Percentiles rank a stretch among this genome's conserved stretches.
phyloP scores from a whole-genome alignment of 2,329 filamentous ascomycete species.

The Fusarium nanum region DNA sequence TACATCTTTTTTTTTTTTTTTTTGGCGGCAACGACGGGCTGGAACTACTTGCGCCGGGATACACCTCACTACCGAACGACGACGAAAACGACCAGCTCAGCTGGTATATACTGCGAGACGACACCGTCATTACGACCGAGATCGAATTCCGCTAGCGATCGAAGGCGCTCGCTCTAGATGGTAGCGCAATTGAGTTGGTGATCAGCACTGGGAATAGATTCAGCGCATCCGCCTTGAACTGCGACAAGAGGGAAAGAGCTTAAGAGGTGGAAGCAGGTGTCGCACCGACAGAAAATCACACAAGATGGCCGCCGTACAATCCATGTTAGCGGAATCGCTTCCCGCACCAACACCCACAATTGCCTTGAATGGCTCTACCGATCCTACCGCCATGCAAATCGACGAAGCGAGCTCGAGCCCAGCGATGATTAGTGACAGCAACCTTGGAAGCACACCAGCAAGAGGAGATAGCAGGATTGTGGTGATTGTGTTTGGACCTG shows the following conservation, averaged over 20 bases:
- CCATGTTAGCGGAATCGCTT: slow-evolving; percentile 51
- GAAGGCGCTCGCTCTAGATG: slow-evolving; percentile 14
- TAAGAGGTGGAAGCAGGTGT: slow-evolving; percentile 21
- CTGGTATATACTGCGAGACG: slow-evolving; percentile 5
- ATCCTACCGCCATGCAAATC: slow-evolving; percentile 48
- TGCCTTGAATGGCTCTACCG: slow-evolving; percentile 43
- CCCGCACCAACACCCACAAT: slow-evolving; percentile 44
- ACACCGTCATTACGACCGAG: background rate
- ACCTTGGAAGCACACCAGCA: slow-evolving; percentile 60
- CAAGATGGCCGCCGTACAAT: slow-evolving; percentile 56
- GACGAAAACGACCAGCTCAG: background rate
- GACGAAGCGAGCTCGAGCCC: slow-evolving; percentile 53
- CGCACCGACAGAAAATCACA: background rate
- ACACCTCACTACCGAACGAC: slow-evolving; percentile 2
- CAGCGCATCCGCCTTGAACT: slow-evolving; percentile 1
- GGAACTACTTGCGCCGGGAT: slow-evolving; percentile 11
- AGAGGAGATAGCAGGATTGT: slow-evolving; percentile 69
- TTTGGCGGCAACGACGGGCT: background rate
- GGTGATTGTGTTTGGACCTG: slow-evolving; percentile 75
- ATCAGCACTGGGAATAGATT: slow-evolving; percentile 22
- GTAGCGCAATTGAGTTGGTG: slow-evolving; percentile 26
- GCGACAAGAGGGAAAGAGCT: slow-evolving; percentile 9
- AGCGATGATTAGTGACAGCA: slow-evolving; percentile 52
- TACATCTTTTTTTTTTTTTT: slow-evolving; percentile 1
- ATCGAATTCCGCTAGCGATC: slow-evolving; percentile 6